phyloP scores from a whole-genome alignment of 306 rosid species.

The Fagus sylvatica region DNA sequence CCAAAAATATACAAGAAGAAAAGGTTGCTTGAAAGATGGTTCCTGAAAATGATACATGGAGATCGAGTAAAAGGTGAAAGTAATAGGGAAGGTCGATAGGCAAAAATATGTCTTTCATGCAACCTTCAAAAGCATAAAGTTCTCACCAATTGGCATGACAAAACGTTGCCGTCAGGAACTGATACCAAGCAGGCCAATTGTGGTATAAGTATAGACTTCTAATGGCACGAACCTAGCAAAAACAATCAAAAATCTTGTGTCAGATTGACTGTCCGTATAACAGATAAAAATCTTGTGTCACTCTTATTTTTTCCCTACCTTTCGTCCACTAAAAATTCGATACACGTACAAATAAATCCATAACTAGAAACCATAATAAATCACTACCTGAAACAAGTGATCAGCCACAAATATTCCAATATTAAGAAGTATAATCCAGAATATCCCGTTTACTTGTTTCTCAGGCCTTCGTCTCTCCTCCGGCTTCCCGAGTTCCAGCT shows the following conservation, averaged over 20 bases:
- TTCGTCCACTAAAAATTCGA: background rate
- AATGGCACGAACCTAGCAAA: slow-evolving; percentile 55
- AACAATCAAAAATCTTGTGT: slow-evolving; percentile 2
- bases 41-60: slow-evolving; percentile 58
- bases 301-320: too few relatives aligned
- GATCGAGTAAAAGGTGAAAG: slow-evolving; percentile 26
- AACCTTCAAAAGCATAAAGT: slow-evolving; percentile 1
- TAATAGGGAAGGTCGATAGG: background rate
- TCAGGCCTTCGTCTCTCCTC: slow-evolving; percentile 48
- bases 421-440: slow-evolving; percentile 83
- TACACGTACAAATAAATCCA: background rate
- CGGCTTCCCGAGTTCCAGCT: slow-evolving; percentile 69
- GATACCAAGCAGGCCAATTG: slow-evolving; percentile 83
- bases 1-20: slow-evolving; percentile 96
- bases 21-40: slow-evolving; percentile 96
- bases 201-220: slow-evolving; percentile 73
- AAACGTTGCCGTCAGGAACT: slow-evolving; percentile 88
- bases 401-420: slow-evolving; percentile 76
- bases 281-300: too few relatives aligned
- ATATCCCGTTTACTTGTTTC: slow-evolving; percentile 78
- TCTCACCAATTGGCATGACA: slow-evolving; percentile 97
- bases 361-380: background rate
- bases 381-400: slow-evolving; percentile 69
- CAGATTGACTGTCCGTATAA: background rate
- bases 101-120: background rate